Conservation (phyloP, 164 flowering plant species). For the Vitis vinifera region ASM3070453v1 NC_081810.1:4532001-4532500, state of each 20-base stretch:
- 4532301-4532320: conserved; percentile 38
- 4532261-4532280: conserved; percentile 34
- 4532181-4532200: conserved; percentile 17
- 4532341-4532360: conserved; percentile 36
- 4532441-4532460: not conserved
- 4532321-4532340: conserved; percentile 28
- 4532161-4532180: conserved; percentile 21
- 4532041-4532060: not conserved
- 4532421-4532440: not conserved
- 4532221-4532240: conserved; percentile 24
- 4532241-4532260: conserved; percentile 76
- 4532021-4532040: not conserved
- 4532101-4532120: conserved; percentile 21
- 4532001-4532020: conserved; percentile 11
- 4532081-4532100: not conserved
- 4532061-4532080: not conserved
- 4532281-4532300: conserved; percentile 29
- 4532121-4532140: conserved; percentile 28
- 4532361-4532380: conserved; percentile 46
- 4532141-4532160: conserved; percentile 15
- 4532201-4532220: conserved; percentile 39
- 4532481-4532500: too few species aligned
- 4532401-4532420: not conserved
- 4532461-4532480: too few species aligned
- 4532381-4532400: not conserved